Base-by-base conservation (phyloP, 805 yeast genomes). In the Alloascoidea africana region DNA sequence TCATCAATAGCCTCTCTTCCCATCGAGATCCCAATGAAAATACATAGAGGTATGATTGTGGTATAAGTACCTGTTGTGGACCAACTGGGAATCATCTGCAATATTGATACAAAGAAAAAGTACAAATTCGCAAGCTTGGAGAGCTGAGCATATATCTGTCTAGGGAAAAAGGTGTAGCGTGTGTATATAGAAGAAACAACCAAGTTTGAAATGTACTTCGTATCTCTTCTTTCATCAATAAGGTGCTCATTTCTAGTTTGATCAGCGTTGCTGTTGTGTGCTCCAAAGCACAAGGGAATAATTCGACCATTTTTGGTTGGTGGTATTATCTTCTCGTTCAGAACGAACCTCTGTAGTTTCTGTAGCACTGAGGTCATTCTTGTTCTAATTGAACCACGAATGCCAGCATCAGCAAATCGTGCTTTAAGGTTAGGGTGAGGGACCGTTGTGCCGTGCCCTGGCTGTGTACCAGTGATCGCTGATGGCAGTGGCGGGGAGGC, bases 51-150 rank as follows among this genome's bases (percentile, higher is more conserved):
- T 32, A 87, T 68, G 47, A 91, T 89, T 2, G 98, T 91, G 3
- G 97, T 91, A 52, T 75, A 85, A 8, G 86, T 80, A 42, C 97
- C 98, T 0, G 98, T 91, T 4, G 98, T 85, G 1, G 96, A 84
- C 96, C 96, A 91, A 2, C 86, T 73, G 0, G 98, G 97, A 36
- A 91, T 78, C 87, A 89, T 77, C 54, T 91, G 98, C 63, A 91
- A 63, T 43, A 91, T 80, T 2, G 97, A 87, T 14, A 91, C 91
- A 2, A 76, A 65, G 69, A 91, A 60, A 58, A 91, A 91, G 55
- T 91, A 89, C 43, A 87, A 65, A 53, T 91, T 91, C 18, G 98
- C 98, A 34, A 91, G 50, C 52, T 85, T 89, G 16, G 94, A 84
- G 51, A 91, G 89, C 56, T 91, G 98, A 2, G 91, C 94, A 44